Conservation (phyloP, 768 basidiomycete genomes). For the Trametes punicea region DNA sequence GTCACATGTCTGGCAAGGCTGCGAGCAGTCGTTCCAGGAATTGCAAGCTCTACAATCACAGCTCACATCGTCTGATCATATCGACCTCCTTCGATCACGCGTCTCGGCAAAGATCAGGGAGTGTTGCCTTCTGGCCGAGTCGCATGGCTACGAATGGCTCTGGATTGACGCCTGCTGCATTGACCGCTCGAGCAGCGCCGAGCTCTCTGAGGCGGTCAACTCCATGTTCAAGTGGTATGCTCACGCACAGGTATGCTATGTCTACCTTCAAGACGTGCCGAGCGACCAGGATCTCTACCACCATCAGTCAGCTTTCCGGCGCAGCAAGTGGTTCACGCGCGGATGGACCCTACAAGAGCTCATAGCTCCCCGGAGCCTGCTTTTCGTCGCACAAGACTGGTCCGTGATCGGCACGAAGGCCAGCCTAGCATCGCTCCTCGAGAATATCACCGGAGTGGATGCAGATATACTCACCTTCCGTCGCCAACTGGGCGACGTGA, state of each 20-base stretch:
- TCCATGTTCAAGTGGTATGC: slow-evolving; percentile 14
- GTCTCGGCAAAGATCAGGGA: slow-evolving; percentile 7
- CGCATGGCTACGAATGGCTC: slow-evolving; percentile 16
- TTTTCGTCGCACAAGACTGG: slow-evolving; percentile 16
- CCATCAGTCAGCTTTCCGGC: not conserved
- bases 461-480: slow-evolving; percentile 16
- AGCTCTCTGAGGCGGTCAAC: slow-evolving; percentile 14
- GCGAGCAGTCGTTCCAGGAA: slow-evolving; percentile 15
- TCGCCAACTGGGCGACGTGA: slow-evolving; percentile 9
- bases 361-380: slow-evolving; percentile 9
- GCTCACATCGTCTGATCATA: not conserved
- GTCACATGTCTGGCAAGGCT: slow-evolving; percentile 15
- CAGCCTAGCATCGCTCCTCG: slow-evolving; percentile 4
- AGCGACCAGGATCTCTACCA: not conserved
- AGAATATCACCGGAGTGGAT: slow-evolving; percentile 13
- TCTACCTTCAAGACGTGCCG: slow-evolving; percentile 11
- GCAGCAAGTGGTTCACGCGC: slow-evolving; percentile 14
- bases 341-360: slow-evolving; percentile 17
- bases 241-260: slow-evolving; percentile 9
- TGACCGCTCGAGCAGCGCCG: slow-evolving; percentile 12
- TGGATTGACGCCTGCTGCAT: slow-evolving; percentile 20
- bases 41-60: not conserved
- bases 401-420: slow-evolving; percentile 10
- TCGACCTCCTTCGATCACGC: not conserved
- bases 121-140: slow-evolving; percentile 12